These are phyloP conservation scores for Anacardium occidentale DNA, from an alignment of 345 rosid species.

Conservation along the genomic window DNA sequence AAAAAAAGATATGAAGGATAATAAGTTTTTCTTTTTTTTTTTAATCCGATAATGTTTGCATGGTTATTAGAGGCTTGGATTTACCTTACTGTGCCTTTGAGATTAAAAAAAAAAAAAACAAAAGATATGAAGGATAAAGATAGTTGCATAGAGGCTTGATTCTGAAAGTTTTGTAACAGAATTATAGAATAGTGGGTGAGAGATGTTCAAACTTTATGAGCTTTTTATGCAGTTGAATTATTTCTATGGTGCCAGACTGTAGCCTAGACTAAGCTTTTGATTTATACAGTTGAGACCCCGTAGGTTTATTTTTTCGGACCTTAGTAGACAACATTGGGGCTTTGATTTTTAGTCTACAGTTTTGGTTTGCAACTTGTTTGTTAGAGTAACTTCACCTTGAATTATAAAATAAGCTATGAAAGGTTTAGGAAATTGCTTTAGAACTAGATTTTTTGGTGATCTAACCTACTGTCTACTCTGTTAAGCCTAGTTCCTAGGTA, in stretches of 20 bases:
- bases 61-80: background rate
- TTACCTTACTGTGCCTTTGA: background rate
- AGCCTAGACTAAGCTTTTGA: background rate
- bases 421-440: background rate
- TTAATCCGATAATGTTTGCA: background rate
- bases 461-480: background rate
- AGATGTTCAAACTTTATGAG: background rate
- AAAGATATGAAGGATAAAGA: too few relatives aligned
- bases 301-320: background rate
- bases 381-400: background rate
- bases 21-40: slow-evolving; percentile 1
- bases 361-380: background rate
- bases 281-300: background rate
- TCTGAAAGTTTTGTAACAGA: background rate
- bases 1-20: too few relatives aligned
- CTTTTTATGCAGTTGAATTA: background rate
- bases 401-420: background rate
- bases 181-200: background rate
- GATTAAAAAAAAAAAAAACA: background rate
- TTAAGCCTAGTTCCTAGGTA: background rate
- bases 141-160: background rate
- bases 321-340: background rate
- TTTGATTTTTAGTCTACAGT: background rate
- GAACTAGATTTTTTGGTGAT: background rate
- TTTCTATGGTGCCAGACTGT: background rate